These are phyloP conservation scores for Penicillium sp. DNA, from an alignment of 2,329 filamentous ascomycete species.

Conservation along the genomic window DNA sequence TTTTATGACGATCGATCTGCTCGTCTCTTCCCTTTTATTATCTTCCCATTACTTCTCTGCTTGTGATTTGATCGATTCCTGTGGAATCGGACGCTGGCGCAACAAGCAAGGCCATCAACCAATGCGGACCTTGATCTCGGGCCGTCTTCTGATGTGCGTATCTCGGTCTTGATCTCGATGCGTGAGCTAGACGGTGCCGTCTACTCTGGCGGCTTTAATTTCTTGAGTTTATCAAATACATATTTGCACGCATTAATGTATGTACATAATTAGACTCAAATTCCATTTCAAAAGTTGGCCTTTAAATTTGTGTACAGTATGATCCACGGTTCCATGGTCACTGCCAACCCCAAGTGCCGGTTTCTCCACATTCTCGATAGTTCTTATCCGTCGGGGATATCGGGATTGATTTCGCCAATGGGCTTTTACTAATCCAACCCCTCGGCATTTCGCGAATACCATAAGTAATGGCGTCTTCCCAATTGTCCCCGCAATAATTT, in stretches of 20 bases:
- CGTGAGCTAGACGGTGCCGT: conserved; percentile 1
- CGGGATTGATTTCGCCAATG: conserved; percentile 16
- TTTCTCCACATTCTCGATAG: conserved; percentile 13
- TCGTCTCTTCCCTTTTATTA: conserved; percentile 19
- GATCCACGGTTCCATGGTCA: not conserved
- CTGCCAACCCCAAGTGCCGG: not conserved
- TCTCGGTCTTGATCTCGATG: conserved; percentile 2
- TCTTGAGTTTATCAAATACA: conserved; percentile 18
- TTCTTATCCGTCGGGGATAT: conserved; percentile 14
- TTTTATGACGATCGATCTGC: conserved; percentile 24
- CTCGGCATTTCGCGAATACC: conserved; percentile 18
- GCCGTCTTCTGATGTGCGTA: conserved; percentile 23
- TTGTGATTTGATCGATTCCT: conserved; percentile 9
- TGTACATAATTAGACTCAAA: conserved; percentile 31
- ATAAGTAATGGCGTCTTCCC: conserved; percentile 15
- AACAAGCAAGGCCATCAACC: conserved; percentile 14
- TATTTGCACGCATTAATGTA: conserved; percentile 31
- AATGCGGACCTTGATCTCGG: conserved; percentile 13
- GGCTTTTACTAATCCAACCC: conserved; percentile 26
- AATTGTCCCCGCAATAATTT: not conserved
- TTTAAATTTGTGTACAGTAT: not conserved
- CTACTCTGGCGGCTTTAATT: conserved; percentile 3
- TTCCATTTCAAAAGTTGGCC: conserved; percentile 18
- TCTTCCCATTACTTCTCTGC: conserved; percentile 1
- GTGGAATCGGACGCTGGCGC: conserved; percentile 23